phyloP scores from a whole-genome alignment of 495 filamentous ascomycete species.

The Neurospora sp. region DNA sequence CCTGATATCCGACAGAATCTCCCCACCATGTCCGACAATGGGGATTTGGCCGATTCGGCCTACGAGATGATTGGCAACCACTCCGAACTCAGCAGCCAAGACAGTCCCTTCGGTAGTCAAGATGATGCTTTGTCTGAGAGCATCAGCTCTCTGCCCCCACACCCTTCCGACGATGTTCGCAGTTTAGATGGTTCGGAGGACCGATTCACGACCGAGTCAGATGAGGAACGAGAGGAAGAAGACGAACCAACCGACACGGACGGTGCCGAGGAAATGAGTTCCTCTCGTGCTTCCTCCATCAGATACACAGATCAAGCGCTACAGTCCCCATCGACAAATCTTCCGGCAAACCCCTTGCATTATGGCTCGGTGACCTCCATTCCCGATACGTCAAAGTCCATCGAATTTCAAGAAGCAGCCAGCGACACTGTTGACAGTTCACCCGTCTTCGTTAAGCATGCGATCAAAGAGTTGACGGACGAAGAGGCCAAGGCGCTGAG shows the following conservation, averaged over 20 bases:
- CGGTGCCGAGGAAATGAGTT: slow-evolving; percentile 31
- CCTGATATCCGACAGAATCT: slow-evolving; percentile 36
- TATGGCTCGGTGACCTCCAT: slow-evolving; percentile 13
- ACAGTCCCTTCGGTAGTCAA: slow-evolving; percentile 20
- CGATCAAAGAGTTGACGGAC: slow-evolving; percentile 47
- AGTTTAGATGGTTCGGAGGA: slow-evolving; percentile 43
- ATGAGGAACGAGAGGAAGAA: slow-evolving; percentile 11
- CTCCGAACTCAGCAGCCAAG: slow-evolving; percentile 7
- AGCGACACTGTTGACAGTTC: slow-evolving; percentile 25
- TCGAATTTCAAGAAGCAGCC: slow-evolving; percentile 54
- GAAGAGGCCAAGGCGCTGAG: slow-evolving; percentile 41
- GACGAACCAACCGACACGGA: slow-evolving; percentile 30
- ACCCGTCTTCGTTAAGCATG: slow-evolving; percentile 52
- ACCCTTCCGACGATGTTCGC: slow-evolving; percentile 42
- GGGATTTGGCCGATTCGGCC: slow-evolving; percentile 43
- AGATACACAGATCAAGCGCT: slow-evolving; percentile 26
- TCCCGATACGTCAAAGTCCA: slow-evolving; percentile 24
- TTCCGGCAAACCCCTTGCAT: slow-evolving; percentile 25
- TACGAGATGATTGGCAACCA: slow-evolving; percentile 40
- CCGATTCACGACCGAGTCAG: slow-evolving; percentile 25
- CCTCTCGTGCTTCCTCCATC: slow-evolving; percentile 32
- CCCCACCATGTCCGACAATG: slow-evolving; percentile 30
- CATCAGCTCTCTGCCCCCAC: slow-evolving; percentile 38
- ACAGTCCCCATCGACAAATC: slow-evolving; percentile 35
- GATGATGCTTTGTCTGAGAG: slow-evolving; percentile 42